Conservation (phyloP, 495 filamentous ascomycete genomes). For the Gamarada debralockiae region DNA sequence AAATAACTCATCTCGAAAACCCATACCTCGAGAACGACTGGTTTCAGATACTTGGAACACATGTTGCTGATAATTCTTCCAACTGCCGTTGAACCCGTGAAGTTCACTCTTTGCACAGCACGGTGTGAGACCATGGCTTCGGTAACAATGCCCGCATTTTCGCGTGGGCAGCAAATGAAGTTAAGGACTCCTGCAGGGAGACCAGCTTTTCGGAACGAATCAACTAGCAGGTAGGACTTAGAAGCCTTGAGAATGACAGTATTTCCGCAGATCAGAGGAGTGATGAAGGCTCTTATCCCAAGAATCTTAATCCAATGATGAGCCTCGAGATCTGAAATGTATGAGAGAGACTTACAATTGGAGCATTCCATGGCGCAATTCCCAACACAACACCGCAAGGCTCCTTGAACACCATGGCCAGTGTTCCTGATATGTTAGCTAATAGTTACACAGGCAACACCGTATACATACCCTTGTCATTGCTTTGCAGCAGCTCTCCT, state of each 20-base stretch:
- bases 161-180: conserved; percentile 43
- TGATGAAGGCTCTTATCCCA: conserved; percentile 49
- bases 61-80: conserved; percentile 52
- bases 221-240: conserved; percentile 71
- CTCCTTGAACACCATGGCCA: conserved; percentile 26
- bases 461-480: conserved; percentile 24
- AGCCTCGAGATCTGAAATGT: background rate
- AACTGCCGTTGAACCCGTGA: conserved; percentile 56
- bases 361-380: conserved; percentile 36
- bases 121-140: conserved; percentile 47
- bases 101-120: conserved; percentile 55
- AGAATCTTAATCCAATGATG: background rate
- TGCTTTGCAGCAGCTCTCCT: conserved; percentile 31
- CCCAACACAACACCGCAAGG: conserved; percentile 32
- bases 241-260: conserved; percentile 72
- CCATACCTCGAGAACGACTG: conserved; percentile 56
- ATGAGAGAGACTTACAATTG: conserved; percentile 11
- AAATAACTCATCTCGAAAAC: background rate
- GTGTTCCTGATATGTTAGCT: conserved; percentile 2
- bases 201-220: conserved; percentile 69
- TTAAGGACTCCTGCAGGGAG: conserved; percentile 59
- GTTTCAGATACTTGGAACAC: conserved; percentile 58
- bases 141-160: conserved; percentile 49
- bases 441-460: background rate
- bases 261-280: conserved; percentile 73